Conservation (phyloP, 2,329 filamentous ascomycete species). For the Arthrobotrys pseudoclavata region DNA sequence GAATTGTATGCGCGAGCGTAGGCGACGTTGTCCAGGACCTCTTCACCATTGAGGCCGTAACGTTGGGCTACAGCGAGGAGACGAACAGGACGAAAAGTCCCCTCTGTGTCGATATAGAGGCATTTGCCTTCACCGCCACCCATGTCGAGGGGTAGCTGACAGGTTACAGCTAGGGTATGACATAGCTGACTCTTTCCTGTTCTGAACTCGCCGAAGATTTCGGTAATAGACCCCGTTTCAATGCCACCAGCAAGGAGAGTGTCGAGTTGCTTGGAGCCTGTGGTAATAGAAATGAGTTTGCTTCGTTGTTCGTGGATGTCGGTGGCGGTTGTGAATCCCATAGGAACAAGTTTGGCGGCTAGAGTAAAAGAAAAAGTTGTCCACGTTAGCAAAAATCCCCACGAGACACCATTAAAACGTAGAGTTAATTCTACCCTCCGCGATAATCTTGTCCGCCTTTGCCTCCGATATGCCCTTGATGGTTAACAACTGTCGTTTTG, state of each 20-base stretch:
- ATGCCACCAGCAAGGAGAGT: conserved; percentile 93
- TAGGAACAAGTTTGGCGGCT: conserved; percentile 96
- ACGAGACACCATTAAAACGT: conserved; percentile 5
- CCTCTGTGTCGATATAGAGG: conserved; percentile 97
- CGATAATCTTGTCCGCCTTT: conserved; percentile 91
- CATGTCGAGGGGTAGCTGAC: conserved; percentile 98
- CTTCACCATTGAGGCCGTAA: conserved; percentile 94
- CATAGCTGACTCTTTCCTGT: conserved; percentile 99
- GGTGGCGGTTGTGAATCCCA: conserved; percentile 98
- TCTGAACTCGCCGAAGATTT: conserved; percentile 97
- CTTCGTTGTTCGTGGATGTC: conserved; percentile 98
- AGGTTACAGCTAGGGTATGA: conserved; percentile 97
- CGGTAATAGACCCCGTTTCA: conserved; percentile 97
- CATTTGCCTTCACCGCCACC: conserved; percentile 98
- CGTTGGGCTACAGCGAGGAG: conserved; percentile 91
- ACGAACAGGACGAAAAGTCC: conserved; percentile 93
- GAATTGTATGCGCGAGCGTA: conserved; percentile 99
- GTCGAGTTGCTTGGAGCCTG: conserved; percentile 96
- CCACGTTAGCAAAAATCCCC: conserved; percentile 32
- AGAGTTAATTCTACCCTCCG: conserved; percentile 75
- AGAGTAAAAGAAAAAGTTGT: conserved; percentile 23
- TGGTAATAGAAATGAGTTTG: conserved; percentile 97
- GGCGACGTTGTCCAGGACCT: conserved; percentile 97
- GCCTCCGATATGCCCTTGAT: conserved; percentile 99
- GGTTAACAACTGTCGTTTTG: conserved; percentile 83